phyloP scores from a whole-genome alignment of 2,329 filamentous ascomycete genomes.

The Alternaria brassicae region DNA sequence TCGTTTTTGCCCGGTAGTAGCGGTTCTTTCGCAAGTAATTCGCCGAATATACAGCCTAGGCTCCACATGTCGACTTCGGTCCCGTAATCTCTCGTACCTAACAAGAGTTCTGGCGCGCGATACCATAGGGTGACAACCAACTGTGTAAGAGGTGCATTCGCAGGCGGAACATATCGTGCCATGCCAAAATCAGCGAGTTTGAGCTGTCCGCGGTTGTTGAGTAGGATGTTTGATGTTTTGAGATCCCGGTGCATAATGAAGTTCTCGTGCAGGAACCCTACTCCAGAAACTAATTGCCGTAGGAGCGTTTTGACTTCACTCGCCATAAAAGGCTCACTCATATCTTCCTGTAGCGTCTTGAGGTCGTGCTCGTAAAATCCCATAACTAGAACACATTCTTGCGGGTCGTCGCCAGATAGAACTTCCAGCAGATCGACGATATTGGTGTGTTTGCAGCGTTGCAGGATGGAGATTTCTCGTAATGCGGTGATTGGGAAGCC shows the following conservation, averaged over 20 bases:
- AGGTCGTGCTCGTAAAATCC: constrained; percentile 98
- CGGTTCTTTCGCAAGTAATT: constrained; percentile 83
- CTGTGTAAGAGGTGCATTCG: constrained; percentile 80
- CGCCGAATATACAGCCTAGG: constrained; percentile 92
- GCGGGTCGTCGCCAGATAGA: constrained; percentile 72
- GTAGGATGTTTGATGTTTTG: constrained; percentile 67
- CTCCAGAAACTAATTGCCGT: constrained; percentile 78
- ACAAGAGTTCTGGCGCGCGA: constrained; percentile 85
- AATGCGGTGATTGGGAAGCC: constrained; percentile 92
- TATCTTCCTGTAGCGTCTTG: constrained; percentile 89
- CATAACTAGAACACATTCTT: constrained; percentile 88
- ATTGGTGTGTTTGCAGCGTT: constrained; percentile 80
- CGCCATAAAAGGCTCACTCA: constrained; percentile 90
- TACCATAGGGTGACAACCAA: constrained; percentile 98
- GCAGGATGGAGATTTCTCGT: constrained; percentile 90
- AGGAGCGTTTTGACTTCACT: constrained; percentile 93
- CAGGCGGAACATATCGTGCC: constrained; percentile 79
- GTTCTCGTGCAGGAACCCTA: constrained; percentile 84
- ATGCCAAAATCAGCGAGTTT: constrained; percentile 99
- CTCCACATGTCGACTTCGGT: constrained; percentile 92
- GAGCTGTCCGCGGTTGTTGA: constrained; percentile 93
- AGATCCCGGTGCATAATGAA: constrained; percentile 74
- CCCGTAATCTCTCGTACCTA: constrained; percentile 79
- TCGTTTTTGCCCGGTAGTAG: constrained; percentile 90
- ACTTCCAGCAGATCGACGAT: constrained; percentile 84